A percentile compares a stretch with the other conserved stretches of the same genome.
Evolutionary conservation across 208 protist genomes (phyloP).

Genomic region (Acanthamoeba lenticulata): DNA sequence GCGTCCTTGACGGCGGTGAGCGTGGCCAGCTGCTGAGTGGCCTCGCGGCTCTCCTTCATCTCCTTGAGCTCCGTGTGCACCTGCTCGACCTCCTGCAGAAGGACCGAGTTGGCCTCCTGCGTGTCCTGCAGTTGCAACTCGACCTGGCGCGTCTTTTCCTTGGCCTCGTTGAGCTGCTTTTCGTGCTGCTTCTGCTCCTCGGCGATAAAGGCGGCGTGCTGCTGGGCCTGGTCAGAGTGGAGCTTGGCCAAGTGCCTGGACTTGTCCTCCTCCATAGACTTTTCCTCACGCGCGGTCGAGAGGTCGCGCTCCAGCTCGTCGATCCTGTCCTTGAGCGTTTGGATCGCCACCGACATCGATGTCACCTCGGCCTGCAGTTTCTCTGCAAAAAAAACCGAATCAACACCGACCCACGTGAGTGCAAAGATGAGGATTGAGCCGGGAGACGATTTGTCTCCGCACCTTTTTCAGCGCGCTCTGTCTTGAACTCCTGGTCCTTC

Average conservation of each 20-base stretch:
- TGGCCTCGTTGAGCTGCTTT: not conserved
- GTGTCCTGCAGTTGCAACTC: not conserved
- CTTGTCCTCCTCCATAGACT: slow-evolving; percentile 13
- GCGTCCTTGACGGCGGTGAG: slow-evolving; percentile 35
- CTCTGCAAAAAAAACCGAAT: not conserved
- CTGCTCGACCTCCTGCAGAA: not conserved
- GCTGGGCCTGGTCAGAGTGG: slow-evolving; percentile 14
- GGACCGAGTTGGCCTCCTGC: not conserved
- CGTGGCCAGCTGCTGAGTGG: slow-evolving; percentile 5
- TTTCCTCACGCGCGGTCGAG: not conserved
- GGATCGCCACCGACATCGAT: not conserved
- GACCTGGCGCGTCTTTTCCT: not conserved
- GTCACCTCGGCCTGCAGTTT: not conserved
- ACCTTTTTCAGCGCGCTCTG: slow-evolving; percentile 18
- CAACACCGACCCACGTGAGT: not conserved
- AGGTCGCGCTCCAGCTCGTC: not conserved
- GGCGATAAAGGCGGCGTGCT: not conserved
- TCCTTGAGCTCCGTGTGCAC: not conserved
- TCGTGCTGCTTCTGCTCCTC: slow-evolving; percentile 39
- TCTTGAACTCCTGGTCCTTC: slow-evolving; percentile 22
- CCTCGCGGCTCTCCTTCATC: slow-evolving; percentile 11
- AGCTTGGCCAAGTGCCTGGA: slow-evolving; percentile 8
- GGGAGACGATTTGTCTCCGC: not conserved
- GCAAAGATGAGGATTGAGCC: too few relatives aligned
- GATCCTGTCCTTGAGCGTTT: not conserved